These are phyloP conservation scores for Solanum ossicruentum DNA, from an alignment of 257 asterid species.

Conservation along the genomic window DNA sequence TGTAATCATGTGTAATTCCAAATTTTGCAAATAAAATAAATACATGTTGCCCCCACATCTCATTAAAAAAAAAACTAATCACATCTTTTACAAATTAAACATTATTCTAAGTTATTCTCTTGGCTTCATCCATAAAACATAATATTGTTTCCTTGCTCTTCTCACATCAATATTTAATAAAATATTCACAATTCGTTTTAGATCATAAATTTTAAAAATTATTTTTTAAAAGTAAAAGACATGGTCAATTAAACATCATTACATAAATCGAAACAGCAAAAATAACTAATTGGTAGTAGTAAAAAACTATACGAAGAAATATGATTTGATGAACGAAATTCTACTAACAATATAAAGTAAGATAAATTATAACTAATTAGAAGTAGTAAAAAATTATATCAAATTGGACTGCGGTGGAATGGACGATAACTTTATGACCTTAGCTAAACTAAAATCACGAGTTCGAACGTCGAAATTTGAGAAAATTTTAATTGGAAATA, in stretches of 20 bases:
- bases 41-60: neutral
- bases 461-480: neutral
- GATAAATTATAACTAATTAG: neutral
- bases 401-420: neutral
- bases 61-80: neutral
- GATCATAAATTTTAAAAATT: neutral
- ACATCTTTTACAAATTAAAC: neutral
- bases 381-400: neutral
- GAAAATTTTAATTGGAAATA: neutral
- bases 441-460: neutral
- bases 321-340: neutral
- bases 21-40: neutral
- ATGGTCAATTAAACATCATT: rapidly evolving
- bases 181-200: neutral
- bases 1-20: neutral
- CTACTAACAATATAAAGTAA: neutral
- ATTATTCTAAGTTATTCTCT: neutral
- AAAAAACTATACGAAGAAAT: neutral
- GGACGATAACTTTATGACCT: neutral
- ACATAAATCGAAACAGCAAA: neutral
- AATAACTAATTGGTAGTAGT: neutral
- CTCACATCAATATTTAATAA: neutral
- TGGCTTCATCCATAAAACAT: neutral
- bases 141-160: neutral
- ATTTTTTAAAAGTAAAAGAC: no score